phyloP scores from a whole-genome alignment of 495 filamentous ascomycete genomes.

The Annulohypoxylon bovei region DNA sequence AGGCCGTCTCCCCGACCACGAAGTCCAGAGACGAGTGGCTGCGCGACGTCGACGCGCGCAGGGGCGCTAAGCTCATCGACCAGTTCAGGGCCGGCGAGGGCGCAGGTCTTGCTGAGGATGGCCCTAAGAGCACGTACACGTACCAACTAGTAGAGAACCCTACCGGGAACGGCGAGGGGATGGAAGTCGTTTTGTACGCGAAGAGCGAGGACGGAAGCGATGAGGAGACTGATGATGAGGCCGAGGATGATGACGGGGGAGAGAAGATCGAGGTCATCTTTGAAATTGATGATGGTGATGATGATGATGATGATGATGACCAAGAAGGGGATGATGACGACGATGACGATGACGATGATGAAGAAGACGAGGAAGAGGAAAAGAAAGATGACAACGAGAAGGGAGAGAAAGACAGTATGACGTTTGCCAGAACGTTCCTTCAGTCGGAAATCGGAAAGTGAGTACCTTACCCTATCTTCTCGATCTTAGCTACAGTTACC shows the following conservation, averaged over 20 bases:
- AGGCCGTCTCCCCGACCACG: not conserved
- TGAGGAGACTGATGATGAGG: not conserved
- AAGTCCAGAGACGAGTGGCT: slow-evolving; percentile 4
- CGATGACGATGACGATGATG: not conserved
- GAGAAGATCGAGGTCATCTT: not conserved
- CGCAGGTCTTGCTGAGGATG: not conserved
- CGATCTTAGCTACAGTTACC: not conserved
- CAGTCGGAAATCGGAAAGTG: not conserved
- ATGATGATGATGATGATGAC: not conserved
- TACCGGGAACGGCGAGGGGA: not conserved
- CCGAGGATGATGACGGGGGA: not conserved
- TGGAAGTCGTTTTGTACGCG: not conserved
- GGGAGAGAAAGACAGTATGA: slow-evolving; percentile 4
- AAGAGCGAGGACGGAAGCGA: not conserved
- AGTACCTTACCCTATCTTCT: not conserved
- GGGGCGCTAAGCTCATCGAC: not conserved
- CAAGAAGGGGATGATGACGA: not conserved
- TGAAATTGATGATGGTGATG: not conserved
- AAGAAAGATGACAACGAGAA: not conserved
- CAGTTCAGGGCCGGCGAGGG: not conserved
- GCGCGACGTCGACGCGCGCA: not conserved
- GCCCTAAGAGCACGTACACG: too few relatives aligned
- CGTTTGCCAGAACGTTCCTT: not conserved
- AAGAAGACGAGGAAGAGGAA: not conserved
- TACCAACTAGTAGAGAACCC: too few relatives aligned